Evolutionary conservation across 192 early-diverging fungal species (phyloP), one percentile per base, ranked within the genome.

Genomic region (Diversispora epigaea): DNA sequence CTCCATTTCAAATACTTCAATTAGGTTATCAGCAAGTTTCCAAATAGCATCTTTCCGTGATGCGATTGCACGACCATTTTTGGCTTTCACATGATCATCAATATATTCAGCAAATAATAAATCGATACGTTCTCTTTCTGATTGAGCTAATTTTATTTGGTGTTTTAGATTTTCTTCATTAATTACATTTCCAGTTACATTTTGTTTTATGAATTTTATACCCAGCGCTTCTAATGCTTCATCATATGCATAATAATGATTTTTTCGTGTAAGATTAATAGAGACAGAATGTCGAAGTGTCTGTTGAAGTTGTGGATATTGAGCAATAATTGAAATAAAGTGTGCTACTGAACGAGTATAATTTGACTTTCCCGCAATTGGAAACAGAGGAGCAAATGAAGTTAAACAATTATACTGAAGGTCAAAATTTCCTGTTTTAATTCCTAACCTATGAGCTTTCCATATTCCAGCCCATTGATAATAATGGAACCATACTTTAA

Each of bases 311-410:
- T 55, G 25, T 56, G 54, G 40, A 54, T 57, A 39, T 8, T 32
- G 3, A 41, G 15, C 2, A 41, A 56, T 3, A 25, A 19, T 17
- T 41, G 25, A 19, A 12, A 71, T 19, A 71, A 71, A 71, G 9
- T 39, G 11, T 41, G 32, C 32, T 4, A 55, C 52, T 40, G 68
- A 71, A 17, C 14, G 15, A 11, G 55, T 44, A 55, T 71, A 70
- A 55, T 39, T 70, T 22, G 11, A 6, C 55, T 56, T 70, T 25
- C 50, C 50, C 6, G 50, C 21, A 40, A 10, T n/a, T 15, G 68
- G 54, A 71, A 71, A 71, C 56, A 71, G 17, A 19, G 52, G 39
- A 56, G 68, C 40, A 71, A 71, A 71, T 71, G 54, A 50, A 1
- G 54, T n/a, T 40, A 71, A 55, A 32, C 41, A 32, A 12, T 54